Evolutionary conservation across 2,329 filamentous ascomycete genomes (phyloP).

Genomic region (Myriangium duriaei): DNA sequence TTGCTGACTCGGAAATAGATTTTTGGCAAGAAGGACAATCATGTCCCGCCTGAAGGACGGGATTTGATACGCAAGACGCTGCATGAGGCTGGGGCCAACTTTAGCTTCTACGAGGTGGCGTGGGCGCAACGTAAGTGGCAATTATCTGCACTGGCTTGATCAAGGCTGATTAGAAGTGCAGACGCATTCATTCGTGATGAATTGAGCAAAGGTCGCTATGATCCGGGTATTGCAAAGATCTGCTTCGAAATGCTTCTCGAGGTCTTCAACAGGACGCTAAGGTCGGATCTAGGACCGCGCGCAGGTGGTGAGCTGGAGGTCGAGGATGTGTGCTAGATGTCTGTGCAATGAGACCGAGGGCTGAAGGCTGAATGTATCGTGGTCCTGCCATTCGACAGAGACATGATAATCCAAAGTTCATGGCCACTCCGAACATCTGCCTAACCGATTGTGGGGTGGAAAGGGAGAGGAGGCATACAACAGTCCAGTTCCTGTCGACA

Average conservation of each 20-base stretch:
- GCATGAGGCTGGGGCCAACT: constrained; percentile 59
- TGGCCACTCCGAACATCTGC: no score
- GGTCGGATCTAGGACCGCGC: constrained; percentile 61
- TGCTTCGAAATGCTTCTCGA: constrained; percentile 88
- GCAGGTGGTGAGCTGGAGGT: constrained; percentile 38
- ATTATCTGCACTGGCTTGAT: background rate
- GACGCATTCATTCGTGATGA: constrained; percentile 90
- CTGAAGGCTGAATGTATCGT: no score
- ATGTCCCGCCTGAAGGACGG: constrained; percentile 70
- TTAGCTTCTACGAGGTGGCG: constrained; percentile 80
- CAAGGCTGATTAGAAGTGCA: constrained; percentile 15
- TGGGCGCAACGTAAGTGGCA: constrained; percentile 62
- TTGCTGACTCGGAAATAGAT: constrained; percentile 38
- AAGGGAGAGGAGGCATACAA: no score
- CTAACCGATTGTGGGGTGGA: no score
- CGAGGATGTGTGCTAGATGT: constrained; percentile 25
- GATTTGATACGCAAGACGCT: constrained; percentile 75
- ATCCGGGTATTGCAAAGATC: constrained; percentile 71
- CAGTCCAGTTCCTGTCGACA: no score
- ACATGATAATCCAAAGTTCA: no score
- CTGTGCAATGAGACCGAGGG: background rate
- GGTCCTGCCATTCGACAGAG: no score
- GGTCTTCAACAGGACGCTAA: constrained; percentile 66
- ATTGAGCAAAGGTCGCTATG: constrained; percentile 84
- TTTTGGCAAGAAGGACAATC: constrained; percentile 81